Evolutionary conservation across 2,329 filamentous ascomycete genomes (phyloP).

Genomic region (Epichloe uncinata): DNA sequence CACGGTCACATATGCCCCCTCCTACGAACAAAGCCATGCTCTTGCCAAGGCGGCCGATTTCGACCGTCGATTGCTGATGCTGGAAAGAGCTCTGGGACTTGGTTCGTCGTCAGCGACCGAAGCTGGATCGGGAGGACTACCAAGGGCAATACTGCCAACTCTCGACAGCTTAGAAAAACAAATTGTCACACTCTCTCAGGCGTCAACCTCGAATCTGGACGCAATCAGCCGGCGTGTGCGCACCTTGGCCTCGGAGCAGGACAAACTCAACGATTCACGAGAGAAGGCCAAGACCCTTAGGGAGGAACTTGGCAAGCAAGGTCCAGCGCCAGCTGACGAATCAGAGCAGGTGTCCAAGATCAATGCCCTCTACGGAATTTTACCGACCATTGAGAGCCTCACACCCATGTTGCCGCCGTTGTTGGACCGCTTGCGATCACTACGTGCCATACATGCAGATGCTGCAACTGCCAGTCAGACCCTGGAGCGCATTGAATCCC

Average conservation of each 20-base stretch:
- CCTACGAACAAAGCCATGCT: slow-evolving; percentile 54
- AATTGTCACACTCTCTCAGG: slow-evolving; percentile 59
- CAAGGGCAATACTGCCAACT: slow-evolving; percentile 65
- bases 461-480: slow-evolving; percentile 71
- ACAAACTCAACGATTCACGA: slow-evolving; percentile 53
- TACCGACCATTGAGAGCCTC: slow-evolving; percentile 79
- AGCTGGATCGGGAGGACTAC: slow-evolving; percentile 39
- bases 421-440: slow-evolving; percentile 70
- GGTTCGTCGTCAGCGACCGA: slow-evolving; percentile 55
- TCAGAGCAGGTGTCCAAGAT: slow-evolving; percentile 73
- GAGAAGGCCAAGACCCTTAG: slow-evolving; percentile 48
- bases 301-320: slow-evolving; percentile 41
- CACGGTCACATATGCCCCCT: slow-evolving; percentile 50
- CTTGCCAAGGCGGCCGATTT: slow-evolving; percentile 78
- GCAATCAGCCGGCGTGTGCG: slow-evolving; percentile 56
- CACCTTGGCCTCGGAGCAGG: slow-evolving; percentile 57
- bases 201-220: slow-evolving; percentile 61
- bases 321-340: slow-evolving; percentile 31
- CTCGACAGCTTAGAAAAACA: slow-evolving; percentile 72
- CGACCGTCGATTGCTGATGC: slow-evolving; percentile 61
- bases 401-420: slow-evolving; percentile 74
- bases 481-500: slow-evolving; percentile 61
- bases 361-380: slow-evolving; percentile 76
- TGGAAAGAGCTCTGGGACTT: slow-evolving; percentile 75
- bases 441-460: slow-evolving; percentile 74